These are phyloP conservation scores for Trichothecium roseum DNA, from an alignment of 2,329 filamentous ascomycete species.

Conservation along the genomic window DNA sequence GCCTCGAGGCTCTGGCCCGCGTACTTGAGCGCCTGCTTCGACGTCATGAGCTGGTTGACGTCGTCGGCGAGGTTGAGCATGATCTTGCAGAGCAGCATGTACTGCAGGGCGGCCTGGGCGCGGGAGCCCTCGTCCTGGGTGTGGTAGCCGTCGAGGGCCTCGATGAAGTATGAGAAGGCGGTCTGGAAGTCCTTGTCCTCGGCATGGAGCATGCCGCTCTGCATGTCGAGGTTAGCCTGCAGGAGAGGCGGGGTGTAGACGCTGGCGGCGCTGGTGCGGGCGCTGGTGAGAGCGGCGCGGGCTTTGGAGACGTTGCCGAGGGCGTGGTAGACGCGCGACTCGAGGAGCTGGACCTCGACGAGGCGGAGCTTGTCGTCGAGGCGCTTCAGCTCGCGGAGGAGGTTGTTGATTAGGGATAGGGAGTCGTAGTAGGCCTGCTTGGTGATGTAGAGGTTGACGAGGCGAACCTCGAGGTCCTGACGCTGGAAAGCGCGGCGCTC, in stretches of 20 bases:
- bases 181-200: slow-evolving; percentile 99
- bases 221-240: slow-evolving; percentile 96
- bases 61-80: slow-evolving; percentile 98
- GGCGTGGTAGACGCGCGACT: slow-evolving; percentile 95
- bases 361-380: slow-evolving; percentile 97
- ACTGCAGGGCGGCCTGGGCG: slow-evolving; percentile 95
- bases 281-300: slow-evolving; percentile 85
- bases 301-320: slow-evolving; percentile 95
- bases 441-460: slow-evolving; percentile 89
- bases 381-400: slow-evolving; percentile 93
- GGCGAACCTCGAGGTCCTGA: slow-evolving; percentile 93
- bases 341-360: slow-evolving; percentile 93
- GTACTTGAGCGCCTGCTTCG: slow-evolving; percentile 95
- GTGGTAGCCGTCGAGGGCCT: slow-evolving; percentile 94
- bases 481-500: slow-evolving; percentile 93
- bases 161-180: slow-evolving; percentile 97
- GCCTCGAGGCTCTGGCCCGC: slow-evolving; percentile 92
- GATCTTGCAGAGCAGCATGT: slow-evolving; percentile 99
- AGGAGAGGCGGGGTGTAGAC: slow-evolving; percentile 94
- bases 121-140: slow-evolving; percentile 78
- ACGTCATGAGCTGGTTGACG: slow-evolving; percentile 87
- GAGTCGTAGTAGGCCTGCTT: slow-evolving; percentile 98
- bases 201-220: slow-evolving; percentile 96
- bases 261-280: slow-evolving; percentile 87
- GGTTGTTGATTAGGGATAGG: slow-evolving; percentile 88